Evolutionary conservation across 139 green algal species (phyloP).

Genomic region (Diplosphaera chodatii): DNA sequence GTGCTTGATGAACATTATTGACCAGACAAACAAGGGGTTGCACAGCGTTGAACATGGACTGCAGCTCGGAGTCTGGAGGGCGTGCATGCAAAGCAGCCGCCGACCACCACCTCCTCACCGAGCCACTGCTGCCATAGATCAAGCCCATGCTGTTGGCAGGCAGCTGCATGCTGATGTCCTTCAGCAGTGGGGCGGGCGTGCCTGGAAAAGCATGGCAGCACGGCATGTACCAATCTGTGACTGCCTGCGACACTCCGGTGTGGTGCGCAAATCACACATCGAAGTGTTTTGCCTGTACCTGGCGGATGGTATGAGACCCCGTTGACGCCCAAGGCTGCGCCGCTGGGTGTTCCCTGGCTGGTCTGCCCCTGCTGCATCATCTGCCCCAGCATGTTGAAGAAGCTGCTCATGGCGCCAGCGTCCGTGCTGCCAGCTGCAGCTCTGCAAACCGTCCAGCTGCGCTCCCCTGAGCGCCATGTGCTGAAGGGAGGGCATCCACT

Average conservation of each 20-base stretch:
- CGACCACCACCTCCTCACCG: neutral
- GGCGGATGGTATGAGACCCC: neutral
- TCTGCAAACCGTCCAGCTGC: neutral
- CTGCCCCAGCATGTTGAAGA: neutral
- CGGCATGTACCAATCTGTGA: neutral
- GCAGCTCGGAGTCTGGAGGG: too few relatives aligned
- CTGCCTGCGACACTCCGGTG: neutral
- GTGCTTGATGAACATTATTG: too few relatives aligned
- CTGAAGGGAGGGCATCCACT: too few relatives aligned
- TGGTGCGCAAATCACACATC: neutral
- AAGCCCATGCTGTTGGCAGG: conserved; percentile 66
- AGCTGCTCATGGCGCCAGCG: neutral
- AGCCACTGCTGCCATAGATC: conserved; percentile 73
- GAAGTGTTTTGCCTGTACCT: neutral
- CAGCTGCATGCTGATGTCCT: conserved; percentile 56
- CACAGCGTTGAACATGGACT: too few relatives aligned
- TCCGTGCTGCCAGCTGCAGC: conserved; percentile 1
- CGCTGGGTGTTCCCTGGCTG: too few relatives aligned
- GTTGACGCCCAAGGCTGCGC: neutral
- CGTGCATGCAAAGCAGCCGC: too few relatives aligned
- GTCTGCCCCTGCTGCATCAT: neutral
- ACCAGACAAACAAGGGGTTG: too few relatives aligned
- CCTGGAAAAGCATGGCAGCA: neutral
- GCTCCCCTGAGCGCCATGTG: too few relatives aligned
- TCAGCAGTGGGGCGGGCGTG: conserved; percentile 45